These are phyloP conservation scores for Bretschneidera sinensis DNA, from an alignment of 345 rosid genomes.

Conservation along the genomic window DNA sequence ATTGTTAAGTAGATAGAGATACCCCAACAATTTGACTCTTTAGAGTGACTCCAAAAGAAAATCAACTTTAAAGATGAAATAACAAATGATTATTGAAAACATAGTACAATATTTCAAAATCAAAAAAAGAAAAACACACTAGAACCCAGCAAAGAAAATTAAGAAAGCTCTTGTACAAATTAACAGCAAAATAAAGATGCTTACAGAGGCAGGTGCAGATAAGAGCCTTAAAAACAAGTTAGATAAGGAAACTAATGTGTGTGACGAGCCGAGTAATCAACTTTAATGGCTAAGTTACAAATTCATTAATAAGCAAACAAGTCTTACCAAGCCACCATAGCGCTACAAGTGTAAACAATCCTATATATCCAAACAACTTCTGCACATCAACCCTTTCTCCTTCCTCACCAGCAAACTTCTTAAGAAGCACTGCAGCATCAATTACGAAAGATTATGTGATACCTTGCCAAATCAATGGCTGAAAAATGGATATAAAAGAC, in stretches of 20 bases:
- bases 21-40: not conserved
- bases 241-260: not conserved
- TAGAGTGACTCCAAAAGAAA: not conserved
- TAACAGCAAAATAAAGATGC: not conserved
- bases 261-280: too few relatives aligned
- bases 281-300: not conserved
- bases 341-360: conserved; percentile 91
- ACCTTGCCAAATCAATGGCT: conserved; percentile 1
- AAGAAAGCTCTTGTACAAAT: too few relatives aligned
- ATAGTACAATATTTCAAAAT: too few relatives aligned
- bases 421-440: conserved; percentile 78
- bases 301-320: not conserved
- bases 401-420: conserved; percentile 94
- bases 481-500: not conserved
- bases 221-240: not conserved
- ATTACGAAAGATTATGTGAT: conserved; percentile 6
- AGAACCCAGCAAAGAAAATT: too few relatives aligned
- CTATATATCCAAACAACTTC: conserved; percentile 95
- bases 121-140: too few relatives aligned
- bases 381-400: conserved; percentile 93
- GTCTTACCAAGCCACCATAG: conserved; percentile 99
- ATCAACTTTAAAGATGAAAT: not conserved
- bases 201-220: too few relatives aligned
- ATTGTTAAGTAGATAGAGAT: not conserved
- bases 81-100: too few relatives aligned